A percentile compares a stretch with the other conserved stretches of the same genome.
phyloP scores from a whole-genome alignment of 306 rosid genomes.

The Sesbania bispinosa region DNA sequence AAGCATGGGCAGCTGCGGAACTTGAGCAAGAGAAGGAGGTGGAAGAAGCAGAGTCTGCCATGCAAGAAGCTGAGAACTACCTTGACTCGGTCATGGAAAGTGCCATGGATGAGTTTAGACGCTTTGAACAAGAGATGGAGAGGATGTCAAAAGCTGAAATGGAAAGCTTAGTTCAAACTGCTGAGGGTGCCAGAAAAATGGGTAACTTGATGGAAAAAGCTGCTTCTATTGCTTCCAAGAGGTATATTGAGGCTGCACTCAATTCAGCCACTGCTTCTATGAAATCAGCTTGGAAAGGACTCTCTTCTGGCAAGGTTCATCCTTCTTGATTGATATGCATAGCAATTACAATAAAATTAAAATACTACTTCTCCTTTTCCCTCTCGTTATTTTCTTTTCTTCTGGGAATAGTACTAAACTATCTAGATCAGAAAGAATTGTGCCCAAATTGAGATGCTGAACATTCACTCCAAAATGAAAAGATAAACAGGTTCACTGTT shows the following conservation, averaged over 20 bases:
- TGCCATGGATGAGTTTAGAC: conserved; percentile 86
- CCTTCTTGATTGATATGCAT: no score
- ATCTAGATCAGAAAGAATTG: no score
- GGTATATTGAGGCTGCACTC: conserved; percentile 67
- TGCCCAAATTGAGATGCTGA: no score
- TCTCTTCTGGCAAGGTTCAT: conserved; percentile 76
- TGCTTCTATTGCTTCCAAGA: conserved; percentile 68
- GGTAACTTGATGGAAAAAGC: conserved; percentile 70
- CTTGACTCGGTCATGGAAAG: conserved; percentile 79
- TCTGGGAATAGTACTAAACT: no score
- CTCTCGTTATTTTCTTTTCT: no score
- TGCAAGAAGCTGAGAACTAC: conserved; percentile 62
- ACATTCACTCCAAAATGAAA: no score
- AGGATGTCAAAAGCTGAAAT: conserved; percentile 45
- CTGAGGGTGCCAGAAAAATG: conserved; percentile 69
- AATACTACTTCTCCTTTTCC: no score
- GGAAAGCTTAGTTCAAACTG: conserved; percentile 41
- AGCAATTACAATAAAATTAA: no score
- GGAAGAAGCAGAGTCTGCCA: conserved; percentile 51
- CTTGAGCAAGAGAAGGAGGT: conserved; percentile 51
- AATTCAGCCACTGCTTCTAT: conserved; percentile 82
- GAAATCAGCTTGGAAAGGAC: conserved; percentile 87
- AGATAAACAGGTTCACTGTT: no score
- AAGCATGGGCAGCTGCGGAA: conserved; percentile 82
- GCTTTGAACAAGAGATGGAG: conserved; percentile 69